These are phyloP conservation scores for Aspergillus carlsbadensis DNA, from an alignment of 495 filamentous ascomycete genomes.

Conservation along the genomic window DNA sequence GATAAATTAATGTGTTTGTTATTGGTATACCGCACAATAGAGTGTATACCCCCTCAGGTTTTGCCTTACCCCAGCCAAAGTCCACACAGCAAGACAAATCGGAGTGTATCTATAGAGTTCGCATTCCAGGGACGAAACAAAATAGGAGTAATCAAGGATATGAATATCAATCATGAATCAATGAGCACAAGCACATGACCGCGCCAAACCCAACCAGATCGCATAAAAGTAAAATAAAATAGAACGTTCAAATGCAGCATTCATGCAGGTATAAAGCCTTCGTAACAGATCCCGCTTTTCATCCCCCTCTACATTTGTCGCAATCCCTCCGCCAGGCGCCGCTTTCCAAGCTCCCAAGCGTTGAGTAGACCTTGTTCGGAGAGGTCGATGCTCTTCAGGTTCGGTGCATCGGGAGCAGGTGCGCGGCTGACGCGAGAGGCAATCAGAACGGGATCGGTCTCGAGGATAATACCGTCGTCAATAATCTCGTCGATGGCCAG, in stretches of 20 bases:
- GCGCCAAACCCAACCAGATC: conserved; percentile 47
- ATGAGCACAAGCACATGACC: conserved; percentile 28
- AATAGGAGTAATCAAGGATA: conserved; percentile 18
- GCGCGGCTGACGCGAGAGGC: conserved; percentile 86
- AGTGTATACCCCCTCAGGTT: neutral
- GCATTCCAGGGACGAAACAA: conserved; percentile 15
- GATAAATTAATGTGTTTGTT: too few species aligned
- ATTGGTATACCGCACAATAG: neutral
- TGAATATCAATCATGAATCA: conserved; percentile 19
- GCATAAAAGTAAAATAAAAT: conserved; percentile 23
- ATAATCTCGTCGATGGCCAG: conserved; percentile 94
- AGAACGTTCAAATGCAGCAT: conserved; percentile 25
- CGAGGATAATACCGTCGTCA: conserved; percentile 94
- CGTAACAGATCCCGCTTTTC: neutral
- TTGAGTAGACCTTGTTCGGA: conserved; percentile 95
- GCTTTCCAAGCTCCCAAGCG: conserved; percentile 91
- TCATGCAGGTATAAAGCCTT: conserved; percentile 21
- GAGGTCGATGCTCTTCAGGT: conserved; percentile 89
- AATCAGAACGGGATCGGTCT: conserved; percentile 92
- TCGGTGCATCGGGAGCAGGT: conserved; percentile 83
- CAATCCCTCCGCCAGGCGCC: conserved; percentile 86
- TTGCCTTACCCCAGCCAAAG: neutral
- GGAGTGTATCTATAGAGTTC: conserved; percentile 31
- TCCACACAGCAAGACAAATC: conserved; percentile 11
- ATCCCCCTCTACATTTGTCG: conserved; percentile 58